These are phyloP conservation scores for Penicillium sp. DNA, from an alignment of 2,329 filamentous ascomycete species.

Conservation along the genomic window DNA sequence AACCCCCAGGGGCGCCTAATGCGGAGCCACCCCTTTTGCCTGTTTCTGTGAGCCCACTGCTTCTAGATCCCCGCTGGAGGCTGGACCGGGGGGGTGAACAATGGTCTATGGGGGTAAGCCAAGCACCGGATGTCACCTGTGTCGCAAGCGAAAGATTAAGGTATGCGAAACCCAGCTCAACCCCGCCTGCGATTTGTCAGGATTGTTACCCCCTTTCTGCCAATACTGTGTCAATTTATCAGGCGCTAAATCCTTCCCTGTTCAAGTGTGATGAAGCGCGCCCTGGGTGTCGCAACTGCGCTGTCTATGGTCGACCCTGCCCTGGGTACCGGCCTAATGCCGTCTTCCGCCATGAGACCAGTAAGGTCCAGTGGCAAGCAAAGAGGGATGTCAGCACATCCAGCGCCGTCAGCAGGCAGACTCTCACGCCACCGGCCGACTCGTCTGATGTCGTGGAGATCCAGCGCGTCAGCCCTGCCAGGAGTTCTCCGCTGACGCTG, in stretches of 20 bases:
- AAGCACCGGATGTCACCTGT: constrained; percentile 41
- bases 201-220: too few relatives aligned
- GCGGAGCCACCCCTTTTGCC: constrained; percentile 1
- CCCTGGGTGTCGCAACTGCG: constrained; percentile 38
- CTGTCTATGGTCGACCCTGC: constrained; percentile 36
- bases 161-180: constrained; percentile 26
- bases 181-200: too few relatives aligned
- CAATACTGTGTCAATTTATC: not conserved
- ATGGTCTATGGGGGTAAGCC: constrained; percentile 45
- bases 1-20: constrained; percentile 6
- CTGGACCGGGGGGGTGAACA: constrained; percentile 15
- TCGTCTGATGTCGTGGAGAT: constrained; percentile 2
- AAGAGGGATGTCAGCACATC: constrained; percentile 19
- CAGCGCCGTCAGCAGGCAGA: constrained; percentile 3
- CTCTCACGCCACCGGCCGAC: constrained; percentile 1
- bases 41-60: not conserved
- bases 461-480: not conserved
- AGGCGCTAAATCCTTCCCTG: not conserved
- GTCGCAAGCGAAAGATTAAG: constrained; percentile 42
- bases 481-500: constrained; percentile 12
- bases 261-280: constrained; percentile 38
- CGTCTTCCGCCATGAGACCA: constrained; percentile 37
- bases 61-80: too few relatives aligned
- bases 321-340: constrained; percentile 38
- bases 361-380: constrained; percentile 28